Percentiles rank a stretch among this genome's conserved stretches.
Evolutionary conservation across 2,329 filamentous ascomycete genomes (phyloP).

Genomic region (Ascosphaera aggregata): DNA sequence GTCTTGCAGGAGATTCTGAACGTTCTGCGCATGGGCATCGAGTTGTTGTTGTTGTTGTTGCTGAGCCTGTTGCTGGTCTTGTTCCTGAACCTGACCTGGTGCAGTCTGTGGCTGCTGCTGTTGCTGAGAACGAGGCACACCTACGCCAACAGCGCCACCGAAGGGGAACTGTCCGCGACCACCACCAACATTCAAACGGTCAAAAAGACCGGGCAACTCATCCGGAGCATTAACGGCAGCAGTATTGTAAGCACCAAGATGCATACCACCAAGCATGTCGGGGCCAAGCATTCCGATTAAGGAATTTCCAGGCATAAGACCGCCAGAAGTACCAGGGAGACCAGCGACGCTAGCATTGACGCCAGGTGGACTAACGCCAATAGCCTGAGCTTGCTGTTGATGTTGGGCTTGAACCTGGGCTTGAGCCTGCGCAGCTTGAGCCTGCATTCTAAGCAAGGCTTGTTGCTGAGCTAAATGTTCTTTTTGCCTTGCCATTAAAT

Average conservation of each 20-base stretch:
- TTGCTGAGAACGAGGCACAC: conserved; percentile 17
- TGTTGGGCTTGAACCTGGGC: conserved; percentile 19
- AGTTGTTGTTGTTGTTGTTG: conserved; percentile 31
- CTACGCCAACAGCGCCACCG: conserved; percentile 15
- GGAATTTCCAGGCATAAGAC: too few relatives aligned
- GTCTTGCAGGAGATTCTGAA: conserved; percentile 36
- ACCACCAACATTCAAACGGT: conserved; percentile 37
- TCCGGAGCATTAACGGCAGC: conserved; percentile 48
- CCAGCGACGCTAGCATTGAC: too few relatives aligned
- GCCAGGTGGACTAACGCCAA: too few relatives aligned
- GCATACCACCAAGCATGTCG: conserved; percentile 21
- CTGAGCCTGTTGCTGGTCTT: conserved; percentile 35
- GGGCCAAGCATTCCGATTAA: conserved; percentile 82
- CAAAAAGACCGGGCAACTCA: conserved; percentile 40
- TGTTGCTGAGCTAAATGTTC: conserved; percentile 81
- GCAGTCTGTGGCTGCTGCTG: conserved; percentile 32
- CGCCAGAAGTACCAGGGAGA: too few relatives aligned
- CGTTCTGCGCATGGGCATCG: conserved; percentile 30
- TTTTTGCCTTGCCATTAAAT: conserved; percentile 85
- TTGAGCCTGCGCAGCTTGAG: conserved; percentile 20
- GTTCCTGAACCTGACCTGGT: conserved; percentile 35
- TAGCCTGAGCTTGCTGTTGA: conserved; percentile 79
- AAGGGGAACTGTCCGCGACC: conserved; percentile 26
- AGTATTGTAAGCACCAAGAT: background rate
- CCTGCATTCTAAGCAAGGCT: conserved; percentile 46